Conservation (phyloP, 768 basidiomycete genomes). For the Auriculariales sp. region DNA sequence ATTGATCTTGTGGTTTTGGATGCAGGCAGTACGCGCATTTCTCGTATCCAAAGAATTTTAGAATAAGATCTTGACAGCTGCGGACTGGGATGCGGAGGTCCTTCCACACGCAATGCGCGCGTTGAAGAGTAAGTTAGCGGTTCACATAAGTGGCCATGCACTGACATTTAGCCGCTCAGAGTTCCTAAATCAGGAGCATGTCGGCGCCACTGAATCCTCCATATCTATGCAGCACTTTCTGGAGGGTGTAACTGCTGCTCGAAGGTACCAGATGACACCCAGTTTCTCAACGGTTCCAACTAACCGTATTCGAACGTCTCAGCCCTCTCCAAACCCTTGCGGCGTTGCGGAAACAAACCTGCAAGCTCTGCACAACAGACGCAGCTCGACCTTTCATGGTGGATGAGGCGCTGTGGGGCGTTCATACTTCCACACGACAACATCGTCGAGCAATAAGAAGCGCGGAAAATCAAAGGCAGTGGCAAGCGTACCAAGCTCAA, state of each 20-base stretch:
- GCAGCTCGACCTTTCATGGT: slow-evolving; percentile 46
- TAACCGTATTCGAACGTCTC: slow-evolving; percentile 3
- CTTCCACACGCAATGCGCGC: slow-evolving; percentile 4
- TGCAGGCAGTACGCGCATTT: too few relatives aligned
- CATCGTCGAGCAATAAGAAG: too few relatives aligned
- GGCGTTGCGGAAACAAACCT: slow-evolving; percentile 43
- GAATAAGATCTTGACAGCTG: slow-evolving; percentile 36
- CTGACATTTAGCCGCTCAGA: slow-evolving; percentile 20
- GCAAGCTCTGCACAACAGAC: slow-evolving; percentile 47
- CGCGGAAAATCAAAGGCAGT: too few relatives aligned
- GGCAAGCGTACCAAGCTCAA: too few relatives aligned
- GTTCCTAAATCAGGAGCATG: slow-evolving; percentile 32
- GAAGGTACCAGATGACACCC: slow-evolving; percentile 1
- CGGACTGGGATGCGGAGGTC: slow-evolving; percentile 53
- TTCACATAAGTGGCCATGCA: slow-evolving; percentile 2
- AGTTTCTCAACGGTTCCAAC: slow-evolving; percentile 2
- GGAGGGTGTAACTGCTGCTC: slow-evolving; percentile 31
- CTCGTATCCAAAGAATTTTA: too few relatives aligned
- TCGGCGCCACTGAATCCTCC: slow-evolving; percentile 36
- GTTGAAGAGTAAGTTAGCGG: not conserved
- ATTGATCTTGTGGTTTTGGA: slow-evolving; percentile 14
- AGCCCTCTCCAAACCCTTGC: slow-evolving; percentile 45
- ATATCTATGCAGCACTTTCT: slow-evolving; percentile 38
- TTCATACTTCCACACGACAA: slow-evolving; percentile 37
- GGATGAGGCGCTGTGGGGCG: slow-evolving; percentile 40